Percentiles rank a stretch among this genome's conserved stretches.
Conservation (phyloP, 768 basidiomycete genomes). For the Mycena filopes region DNA sequence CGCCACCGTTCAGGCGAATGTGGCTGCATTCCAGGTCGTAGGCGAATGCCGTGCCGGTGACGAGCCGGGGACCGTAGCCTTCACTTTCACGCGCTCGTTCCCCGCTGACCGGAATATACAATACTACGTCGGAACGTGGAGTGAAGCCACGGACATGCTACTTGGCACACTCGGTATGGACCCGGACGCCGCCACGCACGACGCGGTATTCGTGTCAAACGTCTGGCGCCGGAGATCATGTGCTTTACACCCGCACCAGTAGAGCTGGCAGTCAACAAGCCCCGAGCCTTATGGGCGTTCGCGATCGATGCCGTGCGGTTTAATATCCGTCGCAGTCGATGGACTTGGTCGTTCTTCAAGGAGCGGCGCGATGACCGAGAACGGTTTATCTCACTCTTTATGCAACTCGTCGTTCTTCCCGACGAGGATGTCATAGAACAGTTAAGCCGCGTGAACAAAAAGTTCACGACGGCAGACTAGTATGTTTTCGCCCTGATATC, state of each 20-base stretch:
- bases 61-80: neutral
- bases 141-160: conserved; percentile 16
- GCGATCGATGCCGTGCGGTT: conserved; percentile 38
- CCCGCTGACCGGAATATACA: conserved; percentile 6
- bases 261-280: conserved; percentile 34
- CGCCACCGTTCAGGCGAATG: conserved; percentile 20
- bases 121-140: conserved; percentile 19
- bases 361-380: conserved; percentile 40
- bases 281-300: conserved; percentile 43
- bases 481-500: neutral
- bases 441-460: conserved; percentile 26
- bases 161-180: conserved; percentile 6
- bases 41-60: conserved; percentile 19
- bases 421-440: conserved; percentile 26
- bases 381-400: conserved; percentile 38
- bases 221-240: conserved; percentile 35
- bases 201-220: conserved; percentile 36
- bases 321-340: conserved; percentile 36
- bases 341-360: conserved; percentile 44
- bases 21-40: conserved; percentile 14
- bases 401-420: conserved; percentile 35
- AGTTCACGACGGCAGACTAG: conserved; percentile 36
- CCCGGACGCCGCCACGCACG: conserved; percentile 1
- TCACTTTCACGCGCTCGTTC: conserved; percentile 26
- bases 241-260: conserved; percentile 38